These are phyloP conservation scores for Penicillium chermesinum DNA, from an alignment of 495 filamentous ascomycete genomes.

Conservation along the genomic window DNA sequence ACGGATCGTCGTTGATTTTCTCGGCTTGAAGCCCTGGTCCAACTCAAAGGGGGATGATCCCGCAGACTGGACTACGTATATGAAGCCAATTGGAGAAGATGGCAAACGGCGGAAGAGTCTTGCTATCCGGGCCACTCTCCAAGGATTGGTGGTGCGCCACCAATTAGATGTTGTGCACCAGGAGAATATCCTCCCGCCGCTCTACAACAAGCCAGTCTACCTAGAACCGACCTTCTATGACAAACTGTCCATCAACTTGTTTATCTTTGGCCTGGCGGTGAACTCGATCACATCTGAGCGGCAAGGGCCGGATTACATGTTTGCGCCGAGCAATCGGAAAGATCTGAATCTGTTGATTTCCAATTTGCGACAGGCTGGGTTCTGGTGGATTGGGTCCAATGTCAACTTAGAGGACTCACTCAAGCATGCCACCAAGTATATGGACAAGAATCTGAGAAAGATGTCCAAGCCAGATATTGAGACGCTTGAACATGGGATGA, in stretches of 20 bases:
- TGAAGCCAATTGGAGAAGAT: constrained; percentile 58
- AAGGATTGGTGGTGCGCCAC: constrained; percentile 78
- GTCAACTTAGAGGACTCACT: constrained; percentile 58
- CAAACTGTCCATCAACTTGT: constrained; percentile 76
- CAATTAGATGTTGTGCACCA: constrained; percentile 59
- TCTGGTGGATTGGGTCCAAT: constrained; percentile 81
- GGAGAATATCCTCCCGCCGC: constrained; percentile 60
- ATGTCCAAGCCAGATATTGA: constrained; percentile 55
- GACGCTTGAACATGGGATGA: constrained; percentile 57
- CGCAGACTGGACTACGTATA: constrained; percentile 67
- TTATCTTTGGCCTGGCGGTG: constrained; percentile 71
- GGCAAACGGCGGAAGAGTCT: constrained; percentile 50
- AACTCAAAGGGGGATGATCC: constrained; percentile 45
- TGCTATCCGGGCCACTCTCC: constrained; percentile 64
- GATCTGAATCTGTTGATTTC: constrained; percentile 59
- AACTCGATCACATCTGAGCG: constrained; percentile 90
- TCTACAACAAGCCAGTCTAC: constrained; percentile 66
- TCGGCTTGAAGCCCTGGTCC: constrained; percentile 75
- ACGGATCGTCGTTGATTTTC: constrained; percentile 61
- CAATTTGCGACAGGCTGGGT: constrained; percentile 82
- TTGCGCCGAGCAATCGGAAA: constrained; percentile 65
- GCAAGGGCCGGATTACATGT: constrained; percentile 80
- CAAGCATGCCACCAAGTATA: constrained; percentile 58
- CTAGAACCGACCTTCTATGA: constrained; percentile 82
- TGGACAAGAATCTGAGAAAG: constrained; percentile 46